These are phyloP conservation scores for Fusarium torreyae DNA, from an alignment of 2,329 filamentous ascomycete species.

Conservation along the genomic window DNA sequence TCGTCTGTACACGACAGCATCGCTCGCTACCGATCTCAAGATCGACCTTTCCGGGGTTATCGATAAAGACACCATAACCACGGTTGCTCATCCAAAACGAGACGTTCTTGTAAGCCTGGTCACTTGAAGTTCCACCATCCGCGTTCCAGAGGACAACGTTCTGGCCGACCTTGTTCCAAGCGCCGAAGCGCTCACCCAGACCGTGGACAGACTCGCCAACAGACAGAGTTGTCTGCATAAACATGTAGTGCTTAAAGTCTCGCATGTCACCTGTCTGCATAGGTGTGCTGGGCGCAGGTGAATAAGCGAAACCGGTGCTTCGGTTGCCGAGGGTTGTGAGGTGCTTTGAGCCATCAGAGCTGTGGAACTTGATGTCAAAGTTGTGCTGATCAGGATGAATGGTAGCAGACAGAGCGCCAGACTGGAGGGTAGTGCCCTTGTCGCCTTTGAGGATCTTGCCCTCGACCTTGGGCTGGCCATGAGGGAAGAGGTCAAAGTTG, in stretches of 20 bases:
- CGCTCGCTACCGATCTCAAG: constrained; percentile 82
- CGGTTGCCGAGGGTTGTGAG: constrained; percentile 58
- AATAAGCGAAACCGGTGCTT: constrained; percentile 59
- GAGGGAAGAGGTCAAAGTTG: constrained; percentile 58
- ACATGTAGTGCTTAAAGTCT: constrained; percentile 69
- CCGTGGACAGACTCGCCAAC: constrained; percentile 80
- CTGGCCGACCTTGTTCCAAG: constrained; percentile 83
- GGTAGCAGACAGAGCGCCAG: constrained; percentile 56
- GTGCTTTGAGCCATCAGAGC: constrained; percentile 54
- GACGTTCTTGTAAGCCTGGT: constrained; percentile 81
- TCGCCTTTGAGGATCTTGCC: constrained; percentile 51
- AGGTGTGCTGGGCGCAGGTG: constrained; percentile 53
- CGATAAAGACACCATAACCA: constrained; percentile 85
- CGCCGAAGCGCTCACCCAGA: constrained; percentile 82
- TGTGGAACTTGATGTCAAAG: constrained; percentile 59
- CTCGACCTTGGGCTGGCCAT: constrained; percentile 52
- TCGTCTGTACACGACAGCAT: constrained; percentile 78
- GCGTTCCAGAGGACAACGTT: constrained; percentile 75
- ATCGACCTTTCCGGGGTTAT: constrained; percentile 78
- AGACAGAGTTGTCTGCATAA: constrained; percentile 68
- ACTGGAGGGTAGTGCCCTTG: constrained; percentile 56
- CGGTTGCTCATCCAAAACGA: constrained; percentile 78
- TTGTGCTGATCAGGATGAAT: constrained; percentile 55
- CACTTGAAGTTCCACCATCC: constrained; percentile 76
- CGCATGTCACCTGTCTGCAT: constrained; percentile 56